Conservation (phyloP, 1,284 basidiomycete species). For the Puccinia brachypodii region DNA sequence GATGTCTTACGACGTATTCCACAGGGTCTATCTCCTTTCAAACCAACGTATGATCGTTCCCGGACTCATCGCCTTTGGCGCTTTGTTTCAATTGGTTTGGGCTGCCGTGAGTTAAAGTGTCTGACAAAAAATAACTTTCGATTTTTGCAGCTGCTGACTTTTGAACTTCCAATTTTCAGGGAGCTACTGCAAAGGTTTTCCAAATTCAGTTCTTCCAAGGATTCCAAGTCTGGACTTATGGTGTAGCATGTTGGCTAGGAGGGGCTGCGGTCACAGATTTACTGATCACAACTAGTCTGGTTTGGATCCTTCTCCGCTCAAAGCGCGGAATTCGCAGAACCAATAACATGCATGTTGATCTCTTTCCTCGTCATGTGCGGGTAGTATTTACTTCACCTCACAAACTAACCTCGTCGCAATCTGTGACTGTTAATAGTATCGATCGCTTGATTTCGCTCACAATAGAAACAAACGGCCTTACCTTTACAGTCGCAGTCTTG, state of each 20-base stretch:
- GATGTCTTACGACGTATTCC: not conserved
- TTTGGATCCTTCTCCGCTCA: constrained; percentile 47
- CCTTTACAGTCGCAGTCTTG: constrained; percentile 46
- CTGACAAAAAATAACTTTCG: too few species aligned
- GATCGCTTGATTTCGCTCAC: constrained; percentile 48
- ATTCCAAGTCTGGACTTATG: constrained; percentile 49
- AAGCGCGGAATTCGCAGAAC: constrained; percentile 49
- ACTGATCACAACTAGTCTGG: constrained; percentile 49
- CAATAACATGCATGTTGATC: constrained; percentile 22
- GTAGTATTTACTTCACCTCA: too few species aligned
- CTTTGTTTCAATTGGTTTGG: constrained; percentile 37
- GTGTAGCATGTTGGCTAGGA: constrained; percentile 44
- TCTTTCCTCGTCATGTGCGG: not conserved
- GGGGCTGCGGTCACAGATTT: constrained; percentile 48
- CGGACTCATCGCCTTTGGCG: constrained; percentile 21
- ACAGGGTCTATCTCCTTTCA: constrained; percentile 31
- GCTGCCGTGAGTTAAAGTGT: constrained; percentile 19
- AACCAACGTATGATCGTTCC: not conserved
- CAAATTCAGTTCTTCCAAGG: constrained; percentile 38
- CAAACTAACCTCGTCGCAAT: too few species aligned
- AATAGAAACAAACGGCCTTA: constrained; percentile 50
- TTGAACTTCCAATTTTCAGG: not conserved
- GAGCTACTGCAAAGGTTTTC: constrained; percentile 47
- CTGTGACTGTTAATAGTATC: constrained; percentile 13
- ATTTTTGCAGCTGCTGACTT: too few species aligned